A percentile compares a stretch with the other conserved stretches of the same genome.
These are phyloP conservation scores for Kodamaea ohmeri DNA, from an alignment of 1,139 yeast species.

Conservation along the genomic window DNA sequence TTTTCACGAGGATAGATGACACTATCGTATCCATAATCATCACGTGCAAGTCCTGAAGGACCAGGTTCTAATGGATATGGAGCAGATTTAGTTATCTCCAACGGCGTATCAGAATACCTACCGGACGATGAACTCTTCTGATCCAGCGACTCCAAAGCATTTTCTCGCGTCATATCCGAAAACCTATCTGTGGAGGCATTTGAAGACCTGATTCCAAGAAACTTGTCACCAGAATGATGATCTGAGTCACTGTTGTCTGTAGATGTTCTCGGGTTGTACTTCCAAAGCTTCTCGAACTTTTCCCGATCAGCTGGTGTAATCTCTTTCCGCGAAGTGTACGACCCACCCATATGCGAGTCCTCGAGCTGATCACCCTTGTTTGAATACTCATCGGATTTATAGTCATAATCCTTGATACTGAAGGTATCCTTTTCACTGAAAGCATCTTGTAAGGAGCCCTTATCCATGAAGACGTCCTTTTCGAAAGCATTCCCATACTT, in stretches of 20 bases:
- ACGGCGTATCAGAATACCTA: neutral
- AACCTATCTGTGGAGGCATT: neutral
- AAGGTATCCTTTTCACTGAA: too few species aligned
- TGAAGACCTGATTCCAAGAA: neutral
- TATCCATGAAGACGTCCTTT: too few species aligned
- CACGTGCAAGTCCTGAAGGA: neutral
- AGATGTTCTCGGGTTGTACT: too few species aligned
- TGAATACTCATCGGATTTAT: too few species aligned
- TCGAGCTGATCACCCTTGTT: too few species aligned
- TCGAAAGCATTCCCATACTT: too few species aligned
- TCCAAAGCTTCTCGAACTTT: neutral
- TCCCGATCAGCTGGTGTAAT: neutral
- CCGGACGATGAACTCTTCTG: slow-evolving; percentile 8
- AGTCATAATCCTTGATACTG: too few species aligned
- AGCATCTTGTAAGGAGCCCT: too few species aligned
- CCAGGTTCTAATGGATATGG: slow-evolving; percentile 10
- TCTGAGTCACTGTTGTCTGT: too few species aligned
- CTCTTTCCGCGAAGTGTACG: slow-evolving; percentile 6
- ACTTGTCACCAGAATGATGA: neutral
- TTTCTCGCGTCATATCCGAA: neutral
- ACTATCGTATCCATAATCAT: slow-evolving; percentile 2
- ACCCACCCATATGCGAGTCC: too few species aligned
- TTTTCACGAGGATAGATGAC: slow-evolving; percentile 10
- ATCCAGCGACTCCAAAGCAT: neutral
- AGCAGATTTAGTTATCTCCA: neutral